Evolutionary conservation across 345 rosid genomes (phyloP).

Genomic region (Brassica cretica): DNA sequence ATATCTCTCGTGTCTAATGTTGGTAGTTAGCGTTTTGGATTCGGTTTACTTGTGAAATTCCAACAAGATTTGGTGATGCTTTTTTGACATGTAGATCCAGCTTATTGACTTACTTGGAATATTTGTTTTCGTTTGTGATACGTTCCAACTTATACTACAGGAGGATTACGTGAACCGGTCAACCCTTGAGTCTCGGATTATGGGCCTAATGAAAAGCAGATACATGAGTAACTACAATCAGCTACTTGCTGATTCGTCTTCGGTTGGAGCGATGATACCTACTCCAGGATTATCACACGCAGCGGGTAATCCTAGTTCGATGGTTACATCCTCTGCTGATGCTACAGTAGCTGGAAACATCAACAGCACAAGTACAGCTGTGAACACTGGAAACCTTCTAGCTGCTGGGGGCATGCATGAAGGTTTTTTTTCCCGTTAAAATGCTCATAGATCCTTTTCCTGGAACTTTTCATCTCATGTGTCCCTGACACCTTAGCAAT

Average conservation of each 20-base stretch:
- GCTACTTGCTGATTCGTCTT: constrained; percentile 56
- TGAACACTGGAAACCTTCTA: constrained; percentile 53
- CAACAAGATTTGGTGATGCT: constrained; percentile 22
- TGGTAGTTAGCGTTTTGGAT: neutral
- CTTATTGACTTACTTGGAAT: neutral
- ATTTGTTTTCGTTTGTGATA: constrained; percentile 18
- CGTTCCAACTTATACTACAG: constrained; percentile 45
- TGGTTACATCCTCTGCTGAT: constrained; percentile 63
- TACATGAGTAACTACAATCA: constrained; percentile 46
- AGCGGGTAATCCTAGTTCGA: constrained; percentile 50
- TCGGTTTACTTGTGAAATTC: constrained; percentile 12
- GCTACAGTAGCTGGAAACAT: constrained; percentile 53
- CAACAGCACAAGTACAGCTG: constrained; percentile 49
- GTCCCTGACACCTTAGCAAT: constrained; percentile 16
- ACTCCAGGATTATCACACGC: constrained; percentile 81
- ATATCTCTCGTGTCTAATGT: neutral
- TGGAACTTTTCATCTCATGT: constrained; percentile 15
- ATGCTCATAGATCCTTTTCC: constrained; percentile 49
- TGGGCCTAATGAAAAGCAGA: constrained; percentile 46
- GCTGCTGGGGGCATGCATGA: constrained; percentile 55
- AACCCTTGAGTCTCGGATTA: constrained; percentile 73
- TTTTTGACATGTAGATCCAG: constrained; percentile 20
- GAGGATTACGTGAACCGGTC: constrained; percentile 72
- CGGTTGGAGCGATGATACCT: constrained; percentile 84
- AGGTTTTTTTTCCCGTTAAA: constrained; percentile 45